Base-by-base conservation (phyloP, 2,329 filamentous ascomycete genomes). In the Nannizzia gypsea region DNA sequence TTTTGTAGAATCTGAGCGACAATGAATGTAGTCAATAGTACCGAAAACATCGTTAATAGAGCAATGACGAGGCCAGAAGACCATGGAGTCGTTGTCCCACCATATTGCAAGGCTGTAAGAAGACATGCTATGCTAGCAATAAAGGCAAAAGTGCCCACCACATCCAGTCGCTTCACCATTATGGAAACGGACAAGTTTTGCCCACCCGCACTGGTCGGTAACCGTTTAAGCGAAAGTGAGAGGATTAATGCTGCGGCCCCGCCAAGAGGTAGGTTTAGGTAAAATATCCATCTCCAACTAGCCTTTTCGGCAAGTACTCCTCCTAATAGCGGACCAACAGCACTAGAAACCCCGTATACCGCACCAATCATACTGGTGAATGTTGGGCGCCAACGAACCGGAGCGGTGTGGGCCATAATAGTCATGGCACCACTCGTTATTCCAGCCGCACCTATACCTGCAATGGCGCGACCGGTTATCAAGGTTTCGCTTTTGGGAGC, bases 101-200 rank as follows among this genome's bases (percentile, higher is more conserved):
- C 76, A 69, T 72, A 76, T 57, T 80, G 74, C n/a, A 81, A 67
- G 0, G 78, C 79, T 1, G 81, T 69, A 60, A 81, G 70, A 73
- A 61, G 8, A 67, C 64, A 34, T 46, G 79, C 69, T 13, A 78
- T 69, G n/a, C 72, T 71, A 0, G 72, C 73, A 1, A 80, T 66
- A 59, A 81, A 74, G n/a, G 78, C 68, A 2, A 72, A 24, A 2
- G 74, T 77, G 1, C 79, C 79, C 15, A 73, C 59, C 0, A 76
- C 66, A 57, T 76, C 74, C 26, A 76, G 57, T 54, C 72, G 73
- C 56, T 63, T 56, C 1, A 73, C 13, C 57, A 69, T 70, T 5
- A 54, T 34, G 26, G 50, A 24, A 28, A 54, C 62, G 52, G 24
- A 26, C n/a, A 26, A 61, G 34, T 70, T 60, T 50, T 66, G 62